Conservation (phyloP, 2,329 filamentous ascomycete species). For the Aureobasidium sp. region DNA sequence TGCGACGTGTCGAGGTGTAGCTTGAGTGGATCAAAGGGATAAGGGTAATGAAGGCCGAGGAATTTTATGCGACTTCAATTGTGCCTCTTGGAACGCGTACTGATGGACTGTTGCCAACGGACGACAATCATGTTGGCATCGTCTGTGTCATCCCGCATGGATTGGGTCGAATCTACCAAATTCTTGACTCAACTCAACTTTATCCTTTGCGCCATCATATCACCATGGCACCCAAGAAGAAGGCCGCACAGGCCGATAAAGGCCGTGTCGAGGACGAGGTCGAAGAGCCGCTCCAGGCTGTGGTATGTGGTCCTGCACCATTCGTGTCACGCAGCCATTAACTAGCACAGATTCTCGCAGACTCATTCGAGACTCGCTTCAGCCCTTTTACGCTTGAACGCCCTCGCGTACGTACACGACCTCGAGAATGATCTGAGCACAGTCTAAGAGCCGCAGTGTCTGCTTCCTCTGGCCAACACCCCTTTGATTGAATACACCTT, state of each 20-base stretch:
- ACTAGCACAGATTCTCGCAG: constrained; percentile 65
- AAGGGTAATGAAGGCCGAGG: constrained; percentile 1
- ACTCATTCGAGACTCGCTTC: constrained; percentile 91
- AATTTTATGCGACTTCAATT: background rate
- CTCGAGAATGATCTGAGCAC: background rate
- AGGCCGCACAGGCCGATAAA: constrained; percentile 32
- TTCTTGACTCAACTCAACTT: constrained; percentile 8
- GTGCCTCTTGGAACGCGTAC: background rate
- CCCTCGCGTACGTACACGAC: constrained; percentile 62
- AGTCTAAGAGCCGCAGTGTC: constrained; percentile 54
- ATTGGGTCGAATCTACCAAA: background rate
- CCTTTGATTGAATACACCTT: constrained; percentile 96
- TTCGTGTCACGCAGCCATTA: background rate
- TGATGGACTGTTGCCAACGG: background rate
- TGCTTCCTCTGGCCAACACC: constrained; percentile 85
- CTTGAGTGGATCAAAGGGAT: background rate
- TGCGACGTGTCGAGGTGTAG: background rate
- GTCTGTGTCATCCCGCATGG: background rate
- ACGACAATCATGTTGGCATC: background rate
- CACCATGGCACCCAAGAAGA: constrained; percentile 45
- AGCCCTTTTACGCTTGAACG: constrained; percentile 81
- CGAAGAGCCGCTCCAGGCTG: constrained; percentile 57
- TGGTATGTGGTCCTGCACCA: constrained; percentile 38
- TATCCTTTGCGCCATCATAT: background rate
- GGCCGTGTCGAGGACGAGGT: constrained; percentile 49